Evolutionary conservation across 169 alveolate species (phyloP).

Genomic region (Perkinsus marinus): DNA sequence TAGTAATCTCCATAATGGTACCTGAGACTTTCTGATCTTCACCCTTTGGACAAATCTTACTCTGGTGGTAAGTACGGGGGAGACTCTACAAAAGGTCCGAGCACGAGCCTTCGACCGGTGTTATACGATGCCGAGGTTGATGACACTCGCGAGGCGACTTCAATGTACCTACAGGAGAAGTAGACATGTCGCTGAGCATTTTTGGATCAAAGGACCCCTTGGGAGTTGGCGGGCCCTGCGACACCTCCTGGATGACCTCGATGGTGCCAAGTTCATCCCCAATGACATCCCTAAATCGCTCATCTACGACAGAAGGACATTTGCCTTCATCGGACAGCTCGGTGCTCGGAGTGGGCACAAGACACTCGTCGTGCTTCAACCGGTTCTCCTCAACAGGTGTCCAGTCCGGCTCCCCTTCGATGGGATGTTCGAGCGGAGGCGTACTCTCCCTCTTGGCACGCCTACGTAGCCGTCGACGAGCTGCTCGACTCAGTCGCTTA

Average conservation of each 20-base stretch:
- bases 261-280: background rate
- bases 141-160: background rate
- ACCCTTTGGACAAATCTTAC: background rate
- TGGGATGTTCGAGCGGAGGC: too few species aligned
- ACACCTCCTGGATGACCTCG: background rate
- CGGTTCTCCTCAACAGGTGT: background rate
- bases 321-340: too few species aligned
- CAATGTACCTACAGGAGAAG: background rate
- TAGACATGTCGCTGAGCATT: background rate
- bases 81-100: background rate
- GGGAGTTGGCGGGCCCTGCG: background rate
- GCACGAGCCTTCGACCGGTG: background rate
- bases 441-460: too few species aligned
- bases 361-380: background rate
- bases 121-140: background rate
- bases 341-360: background rate
- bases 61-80: background rate
- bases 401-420: background rate
- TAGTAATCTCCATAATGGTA: background rate
- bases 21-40: background rate
- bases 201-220: too few species aligned
- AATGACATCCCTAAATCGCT: too few species aligned
- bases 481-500: background rate
- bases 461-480: background rate
- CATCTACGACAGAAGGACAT: too few species aligned